Base-by-base conservation (phyloP, 805 yeast genomes). In the Maudiozyma bulderi region DNA sequence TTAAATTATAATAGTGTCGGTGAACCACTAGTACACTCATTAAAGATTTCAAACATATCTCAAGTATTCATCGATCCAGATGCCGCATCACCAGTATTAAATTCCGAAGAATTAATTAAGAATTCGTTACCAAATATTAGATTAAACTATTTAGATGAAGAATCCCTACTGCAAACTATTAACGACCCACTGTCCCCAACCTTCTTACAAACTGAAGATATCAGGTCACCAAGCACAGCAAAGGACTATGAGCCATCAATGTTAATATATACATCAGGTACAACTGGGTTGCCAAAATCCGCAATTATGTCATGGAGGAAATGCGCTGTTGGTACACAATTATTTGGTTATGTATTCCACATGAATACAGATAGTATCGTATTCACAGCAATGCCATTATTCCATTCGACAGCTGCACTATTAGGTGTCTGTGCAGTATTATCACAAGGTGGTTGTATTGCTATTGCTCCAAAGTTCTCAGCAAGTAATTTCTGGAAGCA, bases 281-380 rank as follows among this genome's bases (percentile, higher is more conserved):
- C 97, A 6, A 87, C 97, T 0, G 97, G 97, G 0, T 69, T 90
- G 52, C 97, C 98, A 13, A 90, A 90, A 66, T 85, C 96, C 5
- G 97, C 95, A 1, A 84, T 86, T 49, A 82, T 90, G 81, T 82
- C 93, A 5, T 89, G 96, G 96, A 75, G 88, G 58, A 90, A 89
- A 66, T 77, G 85, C 6, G 76, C 74, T 44, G 72, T 84, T 71
- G 95, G 95, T 1, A 70, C 87, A 1, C 66, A 74, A 2, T 61
- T 86, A 29, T 89, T 87, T 60, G 86, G 87, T 1, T 75, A 75
- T 54, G 82, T 86, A 40, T 76, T 84, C 70, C 75, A 80, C 51
- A 72, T 87, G 55, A 65, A 70, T n/a, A 52, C 65, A 6, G 62
- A 70, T 4, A 78, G 85, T 13, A 77, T 74, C 10, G 81, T 87